Percentiles rank a stretch among this genome's conserved stretches.
These are phyloP conservation scores for Boletus huronensis DNA, from an alignment of 768 basidiomycete genomes.

Conservation along the genomic window DNA sequence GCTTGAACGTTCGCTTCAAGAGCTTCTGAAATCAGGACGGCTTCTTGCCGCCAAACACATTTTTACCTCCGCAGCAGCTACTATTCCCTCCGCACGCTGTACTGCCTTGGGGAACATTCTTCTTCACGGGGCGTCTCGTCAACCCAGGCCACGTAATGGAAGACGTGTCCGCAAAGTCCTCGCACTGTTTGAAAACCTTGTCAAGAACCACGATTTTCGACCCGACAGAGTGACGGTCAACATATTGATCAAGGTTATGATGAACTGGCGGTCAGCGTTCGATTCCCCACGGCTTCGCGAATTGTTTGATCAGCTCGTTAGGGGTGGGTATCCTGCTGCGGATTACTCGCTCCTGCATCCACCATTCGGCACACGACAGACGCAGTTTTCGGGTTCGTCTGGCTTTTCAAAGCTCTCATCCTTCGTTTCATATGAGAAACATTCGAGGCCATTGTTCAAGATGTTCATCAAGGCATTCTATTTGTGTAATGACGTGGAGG, in stretches of 20 bases:
- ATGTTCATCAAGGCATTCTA: conserved; percentile 70
- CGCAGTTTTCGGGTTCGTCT: conserved; percentile 12
- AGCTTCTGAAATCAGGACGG: conserved; percentile 35
- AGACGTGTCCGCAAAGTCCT: conserved; percentile 44
- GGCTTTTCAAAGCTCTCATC: conserved; percentile 38
- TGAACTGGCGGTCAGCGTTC: conserved; percentile 49
- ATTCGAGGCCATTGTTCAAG: conserved; percentile 67
- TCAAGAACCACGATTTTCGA: conserved; percentile 43
- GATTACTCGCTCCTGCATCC: conserved; percentile 29
- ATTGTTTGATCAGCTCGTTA: conserved; percentile 64
- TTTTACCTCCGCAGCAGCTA: conserved; percentile 29
- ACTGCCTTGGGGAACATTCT: conserved; percentile 57
- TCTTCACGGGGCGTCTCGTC: conserved; percentile 42
- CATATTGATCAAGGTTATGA: conserved; percentile 57
- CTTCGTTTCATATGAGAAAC: conserved; percentile 50
- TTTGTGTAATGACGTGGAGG: conserved; percentile 47
- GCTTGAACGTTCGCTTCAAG: conserved; percentile 20
- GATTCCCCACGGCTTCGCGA: conserved; percentile 42
- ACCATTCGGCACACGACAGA: conserved; percentile 44
- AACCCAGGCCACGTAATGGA: conserved; percentile 36
- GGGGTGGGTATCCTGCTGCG: conserved; percentile 53
- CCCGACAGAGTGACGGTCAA: conserved; percentile 72
- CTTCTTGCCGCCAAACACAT: conserved; percentile 43
- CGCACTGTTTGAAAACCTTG: conserved; percentile 41
- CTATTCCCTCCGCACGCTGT: conserved; percentile 30